A percentile compares a stretch with the other conserved stretches of the same genome.
These are phyloP conservation scores for Papiliotrema nemorosa DNA, from an alignment of 1,284 basidiomycete species.

Conservation along the genomic window DNA sequence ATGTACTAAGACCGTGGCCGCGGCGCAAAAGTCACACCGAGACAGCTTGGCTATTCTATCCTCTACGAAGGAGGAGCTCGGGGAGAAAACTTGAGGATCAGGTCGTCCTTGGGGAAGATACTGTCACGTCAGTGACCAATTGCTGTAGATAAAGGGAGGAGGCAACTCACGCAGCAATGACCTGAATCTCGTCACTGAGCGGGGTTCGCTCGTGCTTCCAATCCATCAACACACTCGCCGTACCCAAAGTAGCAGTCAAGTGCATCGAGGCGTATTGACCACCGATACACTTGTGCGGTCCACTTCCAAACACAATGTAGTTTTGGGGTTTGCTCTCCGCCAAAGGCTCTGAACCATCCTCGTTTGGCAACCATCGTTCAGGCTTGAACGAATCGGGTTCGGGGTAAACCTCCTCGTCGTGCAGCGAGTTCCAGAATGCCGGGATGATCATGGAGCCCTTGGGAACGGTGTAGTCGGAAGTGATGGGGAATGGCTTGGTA, in stretches of 20 bases:
- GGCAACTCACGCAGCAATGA: slow-evolving; percentile 67
- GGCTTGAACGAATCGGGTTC: slow-evolving; percentile 79
- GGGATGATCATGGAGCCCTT: slow-evolving; percentile 92
- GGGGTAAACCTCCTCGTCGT: slow-evolving; percentile 84
- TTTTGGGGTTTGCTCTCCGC: slow-evolving; percentile 88
- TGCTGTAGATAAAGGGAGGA: background rate
- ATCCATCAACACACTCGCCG: slow-evolving; percentile 76
- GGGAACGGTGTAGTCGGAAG: slow-evolving; percentile 85
- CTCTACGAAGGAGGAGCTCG: slow-evolving; percentile 35
- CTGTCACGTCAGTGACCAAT: slow-evolving; percentile 25
- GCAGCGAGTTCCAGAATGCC: slow-evolving; percentile 90
- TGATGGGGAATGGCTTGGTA: slow-evolving; percentile 86
- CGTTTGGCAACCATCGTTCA: slow-evolving; percentile 87
- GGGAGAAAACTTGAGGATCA: slow-evolving; percentile 65
- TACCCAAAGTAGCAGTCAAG: slow-evolving; percentile 78
- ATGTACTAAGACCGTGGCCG: too few relatives aligned
- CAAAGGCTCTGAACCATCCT: slow-evolving; percentile 54
- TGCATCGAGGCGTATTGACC: slow-evolving; percentile 91
- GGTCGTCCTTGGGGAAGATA: slow-evolving; percentile 91
- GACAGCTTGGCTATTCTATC: too few relatives aligned
- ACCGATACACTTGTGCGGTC: slow-evolving; percentile 91
- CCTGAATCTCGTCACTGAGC: slow-evolving; percentile 77
- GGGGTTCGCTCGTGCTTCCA: slow-evolving; percentile 85
- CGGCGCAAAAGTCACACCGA: too few relatives aligned
- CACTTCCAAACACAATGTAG: slow-evolving; percentile 92